Evolutionary conservation across 352 stramenopile genomes (phyloP).

Genomic region (Phytophthora vignae): DNA sequence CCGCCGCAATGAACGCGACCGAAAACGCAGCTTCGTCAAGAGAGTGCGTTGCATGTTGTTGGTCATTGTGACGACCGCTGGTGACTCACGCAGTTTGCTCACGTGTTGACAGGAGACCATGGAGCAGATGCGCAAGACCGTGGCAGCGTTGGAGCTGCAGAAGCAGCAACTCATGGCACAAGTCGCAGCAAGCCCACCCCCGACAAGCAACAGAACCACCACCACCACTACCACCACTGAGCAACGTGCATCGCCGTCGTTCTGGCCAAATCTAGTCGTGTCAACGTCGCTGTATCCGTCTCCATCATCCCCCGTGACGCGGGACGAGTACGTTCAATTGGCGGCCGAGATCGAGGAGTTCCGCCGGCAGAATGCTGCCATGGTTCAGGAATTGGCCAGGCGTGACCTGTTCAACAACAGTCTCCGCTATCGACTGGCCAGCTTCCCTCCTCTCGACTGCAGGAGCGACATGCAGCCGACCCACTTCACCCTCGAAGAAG

Average conservation of each 20-base stretch:
- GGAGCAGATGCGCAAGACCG: constrained; percentile 12
- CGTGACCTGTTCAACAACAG: constrained; percentile 56
- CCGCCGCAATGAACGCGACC: constrained; percentile 26
- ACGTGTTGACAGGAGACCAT: constrained; percentile 25
- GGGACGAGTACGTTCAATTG: constrained; percentile 43
- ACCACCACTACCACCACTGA: neutral
- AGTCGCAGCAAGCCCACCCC: neutral
- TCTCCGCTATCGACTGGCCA: constrained; percentile 47
- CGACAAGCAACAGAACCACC: neutral
- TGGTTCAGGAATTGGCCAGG: constrained; percentile 39
- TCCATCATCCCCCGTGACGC: constrained; percentile 5
- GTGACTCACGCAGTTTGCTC: neutral
- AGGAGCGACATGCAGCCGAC: constrained; percentile 13
- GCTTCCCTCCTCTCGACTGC: constrained; percentile 16
- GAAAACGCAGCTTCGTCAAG: constrained; percentile 37
- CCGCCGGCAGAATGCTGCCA: constrained; percentile 43
- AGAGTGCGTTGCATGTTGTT: constrained; percentile 29
- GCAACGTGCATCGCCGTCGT: neutral
- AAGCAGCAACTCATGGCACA: constrained; percentile 39
- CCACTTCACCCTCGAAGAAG: constrained; percentile 32
- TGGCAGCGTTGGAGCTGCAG: constrained; percentile 21
- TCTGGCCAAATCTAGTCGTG: constrained; percentile 3
- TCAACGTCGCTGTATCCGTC: constrained; percentile 2
- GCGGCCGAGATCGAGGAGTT: constrained; percentile 47
- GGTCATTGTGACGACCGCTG: neutral